Evolutionary conservation across 2,329 filamentous ascomycete genomes (phyloP).

Genomic region (Talaromyces sp.): DNA sequence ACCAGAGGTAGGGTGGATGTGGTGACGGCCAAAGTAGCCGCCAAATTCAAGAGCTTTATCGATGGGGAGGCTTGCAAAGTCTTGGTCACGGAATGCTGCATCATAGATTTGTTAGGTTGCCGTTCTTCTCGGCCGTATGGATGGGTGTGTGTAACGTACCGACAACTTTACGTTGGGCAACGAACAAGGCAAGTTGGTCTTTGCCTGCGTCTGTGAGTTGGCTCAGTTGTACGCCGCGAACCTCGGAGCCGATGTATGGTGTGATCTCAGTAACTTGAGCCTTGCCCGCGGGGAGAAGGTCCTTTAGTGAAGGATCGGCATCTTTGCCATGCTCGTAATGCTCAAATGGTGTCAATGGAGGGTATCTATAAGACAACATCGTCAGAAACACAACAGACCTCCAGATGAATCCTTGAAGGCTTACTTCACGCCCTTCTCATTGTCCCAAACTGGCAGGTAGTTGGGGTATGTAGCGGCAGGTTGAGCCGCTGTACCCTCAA

Average conservation of each 20-base stretch:
- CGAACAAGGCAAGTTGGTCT: conserved; percentile 64
- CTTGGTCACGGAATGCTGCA: conserved; percentile 68
- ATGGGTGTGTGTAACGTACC: conserved; percentile 33
- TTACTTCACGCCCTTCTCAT: conserved; percentile 40
- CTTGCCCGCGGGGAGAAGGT: conserved; percentile 56
- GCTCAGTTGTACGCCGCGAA: conserved; percentile 69
- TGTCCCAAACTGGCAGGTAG: conserved; percentile 71
- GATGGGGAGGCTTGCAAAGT: conserved; percentile 68
- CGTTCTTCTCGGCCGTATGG: neutral
- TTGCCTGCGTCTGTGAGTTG: conserved; percentile 65
- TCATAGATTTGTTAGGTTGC: neutral
- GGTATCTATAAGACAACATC: conserved; percentile 41
- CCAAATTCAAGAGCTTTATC: conserved; percentile 66
- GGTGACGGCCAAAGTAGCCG: conserved; percentile 74
- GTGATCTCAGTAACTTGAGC: conserved; percentile 60
- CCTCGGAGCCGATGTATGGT: conserved; percentile 69
- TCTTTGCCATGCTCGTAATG: conserved; percentile 74
- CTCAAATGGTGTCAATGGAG: conserved; percentile 65
- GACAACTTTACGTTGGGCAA: conserved; percentile 62
- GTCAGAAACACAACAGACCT: neutral
- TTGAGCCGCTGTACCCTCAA: conserved; percentile 53
- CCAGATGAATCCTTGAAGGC: neutral
- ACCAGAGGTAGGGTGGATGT: conserved; percentile 77
- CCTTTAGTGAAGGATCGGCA: conserved; percentile 65
- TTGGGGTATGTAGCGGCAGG: conserved; percentile 63